Conservation (phyloP, 306 rosid species). For the Lagenaria siceraria region DNA sequence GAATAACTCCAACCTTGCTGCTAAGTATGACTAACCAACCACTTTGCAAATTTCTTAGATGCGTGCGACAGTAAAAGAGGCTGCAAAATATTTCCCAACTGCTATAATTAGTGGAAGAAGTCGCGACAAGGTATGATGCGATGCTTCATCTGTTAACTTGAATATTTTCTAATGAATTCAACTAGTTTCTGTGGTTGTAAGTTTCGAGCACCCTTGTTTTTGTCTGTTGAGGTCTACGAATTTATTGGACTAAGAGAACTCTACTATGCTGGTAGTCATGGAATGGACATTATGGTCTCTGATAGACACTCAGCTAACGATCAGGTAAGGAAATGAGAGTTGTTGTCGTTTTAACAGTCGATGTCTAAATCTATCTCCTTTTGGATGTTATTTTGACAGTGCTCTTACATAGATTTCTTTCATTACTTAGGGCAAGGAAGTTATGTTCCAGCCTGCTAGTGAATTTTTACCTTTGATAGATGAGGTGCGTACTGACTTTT, state of each 20-base stretch:
- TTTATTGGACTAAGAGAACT: conserved; percentile 78
- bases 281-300: conserved; percentile 94
- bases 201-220: background rate
- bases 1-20: background rate
- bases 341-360: background rate
- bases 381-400: background rate
- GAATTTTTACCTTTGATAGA: conserved; percentile 70
- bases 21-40: conserved; percentile 1
- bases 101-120: conserved; percentile 98
- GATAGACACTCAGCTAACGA: conserved; percentile 43
- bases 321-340: conserved; percentile 29
- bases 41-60: conserved; percentile 35
- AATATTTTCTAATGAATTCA: background rate
- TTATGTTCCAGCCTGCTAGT: conserved; percentile 90
- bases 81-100: conserved; percentile 77
- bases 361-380: background rate
- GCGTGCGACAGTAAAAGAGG: conserved; percentile 70
- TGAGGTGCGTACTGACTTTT: conserved; percentile 29
- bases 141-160: too few species aligned
- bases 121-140: conserved; percentile 60
- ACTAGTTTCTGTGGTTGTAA: background rate
- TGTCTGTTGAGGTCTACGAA: conserved; percentile 45
- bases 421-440: conserved; percentile 59
- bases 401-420: background rate
- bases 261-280: conserved; percentile 97